Percentiles rank a stretch among this genome's conserved stretches.
Evolutionary conservation across 768 basidiomycete species (phyloP).

Genomic region (Peribolospora kevripleyi): DNA sequence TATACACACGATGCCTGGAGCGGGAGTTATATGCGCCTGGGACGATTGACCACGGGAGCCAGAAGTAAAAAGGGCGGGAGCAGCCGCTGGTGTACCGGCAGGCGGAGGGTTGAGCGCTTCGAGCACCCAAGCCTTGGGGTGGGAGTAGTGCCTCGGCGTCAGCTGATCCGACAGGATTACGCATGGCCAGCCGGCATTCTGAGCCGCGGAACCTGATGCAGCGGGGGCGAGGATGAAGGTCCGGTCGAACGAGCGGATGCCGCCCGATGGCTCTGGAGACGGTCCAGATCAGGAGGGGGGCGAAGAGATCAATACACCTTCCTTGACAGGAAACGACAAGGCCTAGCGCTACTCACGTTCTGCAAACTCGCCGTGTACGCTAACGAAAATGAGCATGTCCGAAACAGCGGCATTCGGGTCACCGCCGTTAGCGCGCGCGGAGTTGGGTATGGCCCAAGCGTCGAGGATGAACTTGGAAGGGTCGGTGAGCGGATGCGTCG

Average conservation of each 20-base stretch:
- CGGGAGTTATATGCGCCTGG: background rate
- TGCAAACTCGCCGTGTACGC: conserved; percentile 68
- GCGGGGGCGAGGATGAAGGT: conserved; percentile 69
- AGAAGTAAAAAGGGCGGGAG: conserved; percentile 1
- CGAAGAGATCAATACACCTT: conserved; percentile 6
- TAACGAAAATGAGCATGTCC: conserved; percentile 32
- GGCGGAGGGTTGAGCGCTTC: conserved; percentile 16
- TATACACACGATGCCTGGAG: background rate
- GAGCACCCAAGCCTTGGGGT: conserved; percentile 47
- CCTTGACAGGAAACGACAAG: background rate
- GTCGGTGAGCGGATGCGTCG: conserved; percentile 57
- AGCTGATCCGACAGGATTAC: conserved; percentile 71
- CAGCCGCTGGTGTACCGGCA: conserved; percentile 12
- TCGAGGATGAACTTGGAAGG: conserved; percentile 70
- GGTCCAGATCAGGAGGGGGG: background rate
- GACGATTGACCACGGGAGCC: background rate
- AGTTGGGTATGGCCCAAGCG: conserved; percentile 32
- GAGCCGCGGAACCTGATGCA: conserved; percentile 60
- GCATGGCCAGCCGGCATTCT: conserved; percentile 65
- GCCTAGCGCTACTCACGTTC: conserved; percentile 39
- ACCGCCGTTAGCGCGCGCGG: conserved; percentile 21
- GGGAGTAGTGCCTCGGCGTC: conserved; percentile 60
- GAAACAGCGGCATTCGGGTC: conserved; percentile 18
- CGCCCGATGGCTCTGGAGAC: conserved; percentile 37
- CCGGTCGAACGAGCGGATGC: conserved; percentile 76